Percentiles rank a stretch among this genome's conserved stretches.
These are phyloP conservation scores for Prunus davidiana DNA, from an alignment of 306 rosid genomes.

Conservation along the genomic window DNA sequence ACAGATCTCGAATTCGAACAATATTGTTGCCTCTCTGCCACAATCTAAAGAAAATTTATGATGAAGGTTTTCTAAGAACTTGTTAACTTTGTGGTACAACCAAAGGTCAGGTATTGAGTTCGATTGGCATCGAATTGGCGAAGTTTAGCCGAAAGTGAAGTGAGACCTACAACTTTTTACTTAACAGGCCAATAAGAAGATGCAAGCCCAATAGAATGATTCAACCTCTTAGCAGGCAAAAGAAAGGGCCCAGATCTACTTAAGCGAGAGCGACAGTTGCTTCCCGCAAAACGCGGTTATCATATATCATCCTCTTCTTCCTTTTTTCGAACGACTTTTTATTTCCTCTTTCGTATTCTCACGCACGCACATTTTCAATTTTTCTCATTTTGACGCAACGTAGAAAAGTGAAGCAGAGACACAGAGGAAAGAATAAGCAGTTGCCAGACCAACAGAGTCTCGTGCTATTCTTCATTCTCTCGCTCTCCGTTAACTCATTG, in stretches of 20 bases:
- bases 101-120: background rate
- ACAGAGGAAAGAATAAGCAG: background rate
- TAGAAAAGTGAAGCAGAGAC: background rate
- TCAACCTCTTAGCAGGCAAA: background rate
- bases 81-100: background rate
- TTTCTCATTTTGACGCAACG: background rate
- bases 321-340: background rate
- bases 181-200: too few species aligned
- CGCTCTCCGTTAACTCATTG: background rate
- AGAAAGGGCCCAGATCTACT: background rate
- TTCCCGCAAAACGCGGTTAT: background rate
- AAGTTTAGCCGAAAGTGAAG: too few species aligned
- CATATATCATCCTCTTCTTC: background rate
- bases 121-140: background rate
- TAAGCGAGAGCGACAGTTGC: background rate
- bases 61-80: background rate
- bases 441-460: background rate
- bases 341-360: slow-evolving; percentile 7
- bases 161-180: too few species aligned
- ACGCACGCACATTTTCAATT: background rate
- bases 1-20: background rate
- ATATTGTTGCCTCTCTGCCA: too few species aligned
- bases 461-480: background rate
- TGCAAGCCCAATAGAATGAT: background rate
- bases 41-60: too few species aligned